phyloP scores from a whole-genome alignment of 2,329 filamentous ascomycete species.

The Bipolaris victoriae region DNA sequence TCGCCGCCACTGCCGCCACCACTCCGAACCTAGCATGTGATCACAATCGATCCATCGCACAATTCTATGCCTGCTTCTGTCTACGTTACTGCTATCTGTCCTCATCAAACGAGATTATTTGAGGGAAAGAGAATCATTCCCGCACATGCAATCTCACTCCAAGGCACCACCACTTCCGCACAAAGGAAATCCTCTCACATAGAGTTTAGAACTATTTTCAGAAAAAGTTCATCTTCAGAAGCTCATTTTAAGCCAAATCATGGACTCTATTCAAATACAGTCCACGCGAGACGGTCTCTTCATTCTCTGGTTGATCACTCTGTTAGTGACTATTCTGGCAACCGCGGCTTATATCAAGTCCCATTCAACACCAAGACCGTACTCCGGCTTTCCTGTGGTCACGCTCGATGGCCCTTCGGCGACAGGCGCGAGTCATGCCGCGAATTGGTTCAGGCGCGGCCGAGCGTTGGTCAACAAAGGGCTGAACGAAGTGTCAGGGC shows the following conservation, averaged over 20 bases:
- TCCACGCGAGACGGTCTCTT: conserved; percentile 1
- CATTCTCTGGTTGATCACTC: not conserved
- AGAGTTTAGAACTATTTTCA: not conserved
- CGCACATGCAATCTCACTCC: conserved; percentile 1
- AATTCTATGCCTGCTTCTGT: not conserved
- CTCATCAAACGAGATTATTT: conserved; percentile 3
- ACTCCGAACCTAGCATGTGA: not conserved
- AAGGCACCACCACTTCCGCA: conserved; percentile 1
- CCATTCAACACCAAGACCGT: conserved; percentile 1
- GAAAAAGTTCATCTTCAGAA: not conserved
- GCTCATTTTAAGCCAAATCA: not conserved
- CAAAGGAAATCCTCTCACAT: conserved; percentile 4
- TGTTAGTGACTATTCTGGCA: conserved; percentile 4
- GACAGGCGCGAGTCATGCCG: conserved; percentile 1
- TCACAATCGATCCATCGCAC: not conserved
- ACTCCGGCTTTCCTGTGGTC: conserved; percentile 5
- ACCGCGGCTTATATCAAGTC: conserved; percentile 3
- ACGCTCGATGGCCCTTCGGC: conserved; percentile 2
- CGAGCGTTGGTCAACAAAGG: conserved; percentile 4
- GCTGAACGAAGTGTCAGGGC: conserved; percentile 2
- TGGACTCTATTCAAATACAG: not conserved
- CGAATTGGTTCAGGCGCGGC: conserved; percentile 5
- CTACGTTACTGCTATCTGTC: conserved; percentile 1
- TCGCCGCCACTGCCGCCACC: not conserved
- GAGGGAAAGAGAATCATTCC: not conserved